A percentile compares a stretch with the other conserved stretches of the same genome.
Evolutionary conservation across 768 basidiomycete genomes (phyloP).

Genomic region (Porphyrellus cyaneotinctus): DNA sequence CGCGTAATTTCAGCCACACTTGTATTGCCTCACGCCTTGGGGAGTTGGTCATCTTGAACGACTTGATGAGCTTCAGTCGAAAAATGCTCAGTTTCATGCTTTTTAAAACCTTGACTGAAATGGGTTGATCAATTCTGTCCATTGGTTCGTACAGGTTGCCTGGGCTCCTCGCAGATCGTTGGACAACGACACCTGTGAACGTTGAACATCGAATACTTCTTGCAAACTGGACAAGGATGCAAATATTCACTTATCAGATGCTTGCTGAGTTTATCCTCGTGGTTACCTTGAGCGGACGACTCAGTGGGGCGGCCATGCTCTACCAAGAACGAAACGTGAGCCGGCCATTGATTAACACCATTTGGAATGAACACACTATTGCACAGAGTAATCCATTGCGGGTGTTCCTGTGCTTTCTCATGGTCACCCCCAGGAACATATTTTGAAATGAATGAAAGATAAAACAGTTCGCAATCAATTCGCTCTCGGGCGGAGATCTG

Average conservation of each 20-base stretch:
- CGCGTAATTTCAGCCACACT: constrained; percentile 56
- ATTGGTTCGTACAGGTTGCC: constrained; percentile 17
- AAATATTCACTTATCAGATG: constrained; percentile 53
- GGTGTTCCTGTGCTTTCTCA: constrained; percentile 48
- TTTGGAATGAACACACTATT: constrained; percentile 40
- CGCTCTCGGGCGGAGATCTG: constrained; percentile 72
- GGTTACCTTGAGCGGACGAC: constrained; percentile 23
- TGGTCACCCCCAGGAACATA: constrained; percentile 39
- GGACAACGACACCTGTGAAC: constrained; percentile 30
- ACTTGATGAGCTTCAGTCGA: constrained; percentile 60
- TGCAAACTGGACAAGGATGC: neutral
- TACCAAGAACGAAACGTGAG: constrained; percentile 25
- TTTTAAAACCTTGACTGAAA: constrained; percentile 53
- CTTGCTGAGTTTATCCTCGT: constrained; percentile 52
- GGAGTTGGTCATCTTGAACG: constrained; percentile 28
- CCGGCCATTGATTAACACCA: neutral
- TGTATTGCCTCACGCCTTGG: constrained; percentile 33
- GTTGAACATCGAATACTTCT: constrained; percentile 1
- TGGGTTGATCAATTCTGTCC: constrained; percentile 18
- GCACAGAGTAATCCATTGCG: constrained; percentile 63
- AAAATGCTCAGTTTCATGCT: constrained; percentile 66
- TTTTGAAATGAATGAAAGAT: constrained; percentile 61
- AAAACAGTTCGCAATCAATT: constrained; percentile 78
- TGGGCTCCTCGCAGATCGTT: constrained; percentile 21
- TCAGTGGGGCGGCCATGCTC: constrained; percentile 56